Percentiles rank a stretch among this genome's conserved stretches.
phyloP scores from a whole-genome alignment of 768 basidiomycete species.

The Tulasnella sp. region DNA sequence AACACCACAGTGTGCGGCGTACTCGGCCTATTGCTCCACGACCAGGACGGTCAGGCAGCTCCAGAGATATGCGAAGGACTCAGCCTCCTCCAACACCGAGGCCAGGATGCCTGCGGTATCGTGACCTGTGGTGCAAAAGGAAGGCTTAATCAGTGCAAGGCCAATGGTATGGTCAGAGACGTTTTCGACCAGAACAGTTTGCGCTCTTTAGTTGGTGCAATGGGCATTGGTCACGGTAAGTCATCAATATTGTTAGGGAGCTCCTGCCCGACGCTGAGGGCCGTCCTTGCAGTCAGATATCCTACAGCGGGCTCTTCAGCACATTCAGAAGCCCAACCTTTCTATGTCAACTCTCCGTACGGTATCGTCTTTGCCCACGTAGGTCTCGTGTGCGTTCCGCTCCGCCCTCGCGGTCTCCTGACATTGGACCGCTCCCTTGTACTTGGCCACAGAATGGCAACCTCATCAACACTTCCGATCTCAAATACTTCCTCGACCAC shows the following conservation, averaged over 20 bases:
- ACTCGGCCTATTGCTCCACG: conserved; percentile 80
- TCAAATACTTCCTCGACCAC: conserved; percentile 93
- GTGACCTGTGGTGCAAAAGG: conserved; percentile 95
- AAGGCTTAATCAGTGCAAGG: conserved; percentile 96
- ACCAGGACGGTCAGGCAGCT: conserved; percentile 69
- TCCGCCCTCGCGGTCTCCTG: background rate
- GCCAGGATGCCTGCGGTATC: conserved; percentile 97
- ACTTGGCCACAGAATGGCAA: conserved; percentile 80
- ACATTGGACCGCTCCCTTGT: background rate
- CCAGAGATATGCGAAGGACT: conserved; percentile 91
- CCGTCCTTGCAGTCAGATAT: conserved; percentile 68
- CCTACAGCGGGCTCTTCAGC: conserved; percentile 97
- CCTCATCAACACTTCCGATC: conserved; percentile 81
- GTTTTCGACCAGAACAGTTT: conserved; percentile 83
- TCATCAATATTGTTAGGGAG: conserved; percentile 8
- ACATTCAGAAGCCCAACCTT: conserved; percentile 96
- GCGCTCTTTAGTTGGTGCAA: conserved; percentile 76
- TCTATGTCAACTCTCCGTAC: conserved; percentile 99
- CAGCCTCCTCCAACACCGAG: conserved; percentile 92
- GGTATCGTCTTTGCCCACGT: conserved; percentile 98
- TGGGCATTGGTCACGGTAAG: conserved; percentile 97
- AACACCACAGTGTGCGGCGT: conserved; percentile 84
- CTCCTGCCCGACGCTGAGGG: background rate
- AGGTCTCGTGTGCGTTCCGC: conserved; percentile 37
- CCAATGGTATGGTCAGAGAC: conserved; percentile 98